Evolutionary conservation across 176 grass and related monocot genomes (phyloP), one percentile per base, ranked within the genome.

Genomic region (Oryza glaberrima): DNA sequence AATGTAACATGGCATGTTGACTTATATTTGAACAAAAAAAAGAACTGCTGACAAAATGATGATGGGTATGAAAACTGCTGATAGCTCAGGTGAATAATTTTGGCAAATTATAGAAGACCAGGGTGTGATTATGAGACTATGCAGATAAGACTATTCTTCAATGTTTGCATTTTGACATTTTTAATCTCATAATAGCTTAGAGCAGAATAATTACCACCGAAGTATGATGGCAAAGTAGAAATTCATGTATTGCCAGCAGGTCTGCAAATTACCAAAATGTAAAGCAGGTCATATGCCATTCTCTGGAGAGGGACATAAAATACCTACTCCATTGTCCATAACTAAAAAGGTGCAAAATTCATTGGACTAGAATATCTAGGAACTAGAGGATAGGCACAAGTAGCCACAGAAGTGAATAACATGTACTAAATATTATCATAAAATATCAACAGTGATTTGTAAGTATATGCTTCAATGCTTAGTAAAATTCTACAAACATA

Each of bases 101-200:
- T 40, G 14, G 70, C 47, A 67, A 84, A 84, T 11, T 67, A 15
- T 49, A 67, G 5, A 51, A 77, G 22, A 61, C 54, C 41, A 40
- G 3, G 77, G 14, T 11, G 49, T 32, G 28, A 2, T 44, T 69
- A 11, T 19, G 4, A 67, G 65, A 67, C 41, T 65, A 23, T 11
- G 26, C 6, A 56, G 34, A 69, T 69, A 67, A 35, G 23, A n/a
- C 20, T 45, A 56, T 77, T 41, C 14, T 40, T 76, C 46, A 43
- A 77, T 40, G 7, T 45, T 26, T 26, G n/a, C 45, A 52, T 16
- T 8, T 51, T 75, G 35, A 66, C 19, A 66, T 20, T 6, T 44
- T 32, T 4, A 25, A 11, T 26, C 9, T 11, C n/a, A 43, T 60
- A 60, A 16, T 71, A 28, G 36, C 68, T 54, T 34, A 72, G 16